phyloP scores from a whole-genome alignment of 108 stramenopile species.

The Epithemia pelagica region DNA sequence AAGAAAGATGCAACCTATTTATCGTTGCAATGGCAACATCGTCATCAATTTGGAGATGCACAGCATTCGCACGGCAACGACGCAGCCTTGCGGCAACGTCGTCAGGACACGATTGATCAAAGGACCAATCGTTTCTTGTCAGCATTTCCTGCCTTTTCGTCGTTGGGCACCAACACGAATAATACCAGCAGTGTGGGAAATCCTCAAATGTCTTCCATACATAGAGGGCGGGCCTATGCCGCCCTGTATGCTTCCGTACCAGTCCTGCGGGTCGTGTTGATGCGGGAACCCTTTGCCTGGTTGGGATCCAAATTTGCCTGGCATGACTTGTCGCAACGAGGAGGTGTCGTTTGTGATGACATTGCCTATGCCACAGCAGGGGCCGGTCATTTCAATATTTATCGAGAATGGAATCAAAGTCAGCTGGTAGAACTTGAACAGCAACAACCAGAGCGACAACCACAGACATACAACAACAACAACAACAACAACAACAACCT shows the following conservation, averaged over 20 bases:
- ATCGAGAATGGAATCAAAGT: neutral
- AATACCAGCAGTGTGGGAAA: neutral
- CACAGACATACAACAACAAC: no score
- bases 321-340: conserved; percentile 10
- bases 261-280: conserved; percentile 22
- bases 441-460: neutral
- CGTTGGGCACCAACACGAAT: neutral
- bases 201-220: neutral
- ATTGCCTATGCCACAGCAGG: neutral
- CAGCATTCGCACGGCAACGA: no score
- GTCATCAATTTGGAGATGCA: no score
- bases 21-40: no score
- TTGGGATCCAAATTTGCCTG: conserved; percentile 35
- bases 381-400: neutral
- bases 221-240: conserved; percentile 11
- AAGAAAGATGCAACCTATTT: no score
- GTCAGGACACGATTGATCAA: no score
- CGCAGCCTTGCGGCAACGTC: no score
- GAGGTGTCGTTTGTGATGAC: neutral
- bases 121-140: no score
- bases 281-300: conserved; percentile 39
- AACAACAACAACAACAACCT: no score
- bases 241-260: conserved; percentile 33
- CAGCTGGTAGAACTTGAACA: neutral
- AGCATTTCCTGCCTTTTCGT: no score